Base-by-base conservation (phyloP, 495 filamentous ascomycete genomes). In the Xylaria intraflava region DNA sequence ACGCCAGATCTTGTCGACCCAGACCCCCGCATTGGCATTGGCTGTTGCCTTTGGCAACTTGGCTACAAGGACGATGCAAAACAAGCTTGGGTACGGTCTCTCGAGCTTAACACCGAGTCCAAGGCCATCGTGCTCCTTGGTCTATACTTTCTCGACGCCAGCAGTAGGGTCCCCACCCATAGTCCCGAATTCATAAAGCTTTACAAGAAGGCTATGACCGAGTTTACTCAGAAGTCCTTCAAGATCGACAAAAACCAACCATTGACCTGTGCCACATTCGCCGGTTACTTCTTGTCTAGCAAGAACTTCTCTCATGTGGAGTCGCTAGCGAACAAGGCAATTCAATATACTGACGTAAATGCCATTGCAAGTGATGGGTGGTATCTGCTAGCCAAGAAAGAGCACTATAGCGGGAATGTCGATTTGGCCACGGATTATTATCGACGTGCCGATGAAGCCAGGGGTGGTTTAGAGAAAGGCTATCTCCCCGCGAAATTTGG, bases 281-380 rank as follows among this genome's bases (percentile, higher is more conserved):
- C 88, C 43, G 75, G 81, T 48, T 96, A 93, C 69, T 96, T 95
- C 72, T 74, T 96, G 16, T 80, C 87, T 2, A 78, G 84, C 53
- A 93, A 87, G 65, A 77, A 78, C 2, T 85, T 88, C 64, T 58
- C 78, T 2, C 87, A 86, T 43, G 92, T 93, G 9, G 92, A 98
- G 55, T 79, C 78, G 10, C 78, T 97, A 8, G 88, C 93, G 24
- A 86, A 91, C 65, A 93, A 92, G 67, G 90, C 94, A 1, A 96
- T 97, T 56, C 88, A 96, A 62, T 82, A 87, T 53, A 96, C 92
- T 2, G 93, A 98, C 65, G 90, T 96, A 56, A 91, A 94, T 68
- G 85, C 88, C 11, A 88, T 97, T 65, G 91, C 91, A 2, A 95
- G 90, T 66, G 93, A 98, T 62, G 93, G 92, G 19, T 96, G 90